Conservation (phyloP, 2,329 filamentous ascomycete species). For the Ceratocystis alfenasii region DNA sequence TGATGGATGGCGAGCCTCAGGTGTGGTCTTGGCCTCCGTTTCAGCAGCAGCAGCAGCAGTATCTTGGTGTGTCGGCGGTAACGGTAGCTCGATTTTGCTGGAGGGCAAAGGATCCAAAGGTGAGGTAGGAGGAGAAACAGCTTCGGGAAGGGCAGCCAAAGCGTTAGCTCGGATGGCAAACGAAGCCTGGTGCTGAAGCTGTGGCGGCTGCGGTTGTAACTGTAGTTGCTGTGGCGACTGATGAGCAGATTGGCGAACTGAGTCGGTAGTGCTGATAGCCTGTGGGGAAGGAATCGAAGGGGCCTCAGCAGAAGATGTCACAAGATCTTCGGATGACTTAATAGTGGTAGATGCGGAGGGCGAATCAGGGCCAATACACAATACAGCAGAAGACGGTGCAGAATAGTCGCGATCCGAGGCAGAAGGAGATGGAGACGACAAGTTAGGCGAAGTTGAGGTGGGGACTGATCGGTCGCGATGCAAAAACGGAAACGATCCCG, state of each 20-base stretch:
- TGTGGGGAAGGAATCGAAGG: conserved; percentile 5
- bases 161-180: conserved; percentile 21
- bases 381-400: conserved; percentile 18
- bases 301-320: conserved; percentile 18
- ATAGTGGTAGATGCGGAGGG: background rate
- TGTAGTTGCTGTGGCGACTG: conserved; percentile 14
- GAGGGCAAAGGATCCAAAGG: conserved; percentile 11
- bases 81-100: background rate
- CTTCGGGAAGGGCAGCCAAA: conserved; percentile 20
- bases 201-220: background rate
- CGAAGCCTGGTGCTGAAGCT: conserved; percentile 12
- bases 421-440: conserved; percentile 19
- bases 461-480: conserved; percentile 20
- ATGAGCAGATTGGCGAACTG: background rate
- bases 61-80: background rate
- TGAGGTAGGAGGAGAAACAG: conserved; percentile 18
- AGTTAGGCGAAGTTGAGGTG: conserved; percentile 6
- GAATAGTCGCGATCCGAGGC: conserved; percentile 21
- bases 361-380: conserved; percentile 13
- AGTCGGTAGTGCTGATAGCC: background rate
- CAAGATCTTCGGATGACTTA: conserved; percentile 15
- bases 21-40: background rate
- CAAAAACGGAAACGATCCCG: conserved; percentile 23
- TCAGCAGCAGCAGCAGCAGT: background rate
- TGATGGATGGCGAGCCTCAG: background rate